A percentile compares a stretch with the other conserved stretches of the same genome.
Evolutionary conservation across 805 yeast species (phyloP).

Genomic region (Metschnikowia cerradonensis): DNA sequence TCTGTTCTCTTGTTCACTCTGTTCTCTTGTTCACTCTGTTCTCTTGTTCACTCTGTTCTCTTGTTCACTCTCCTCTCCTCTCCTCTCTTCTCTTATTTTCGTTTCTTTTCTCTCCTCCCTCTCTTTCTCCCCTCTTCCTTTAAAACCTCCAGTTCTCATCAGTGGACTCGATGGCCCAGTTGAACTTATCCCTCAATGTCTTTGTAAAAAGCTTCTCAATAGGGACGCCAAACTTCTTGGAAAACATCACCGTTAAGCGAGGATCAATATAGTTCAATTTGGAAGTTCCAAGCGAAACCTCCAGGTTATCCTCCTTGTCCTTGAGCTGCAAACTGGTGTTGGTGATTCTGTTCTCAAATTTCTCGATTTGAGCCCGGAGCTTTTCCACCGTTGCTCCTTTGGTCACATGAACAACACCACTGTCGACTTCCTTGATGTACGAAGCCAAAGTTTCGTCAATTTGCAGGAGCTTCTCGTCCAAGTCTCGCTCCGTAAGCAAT

Average conservation of each 20-base stretch:
- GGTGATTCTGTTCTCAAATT: constrained; percentile 64
- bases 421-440: constrained; percentile 54
- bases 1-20: too few species aligned
- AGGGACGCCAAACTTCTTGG: constrained; percentile 83
- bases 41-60: too few species aligned
- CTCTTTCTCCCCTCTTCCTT: not conserved
- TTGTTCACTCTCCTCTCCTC: too few species aligned
- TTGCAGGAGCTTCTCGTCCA: constrained; percentile 55
- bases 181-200: constrained; percentile 86
- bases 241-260: constrained; percentile 80
- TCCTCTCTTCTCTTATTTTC: too few species aligned
- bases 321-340: constrained; percentile 71
- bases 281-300: constrained; percentile 88
- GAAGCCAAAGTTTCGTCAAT: constrained; percentile 49
- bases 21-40: too few species aligned
- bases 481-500: constrained; percentile 48
- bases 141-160: constrained; percentile 86
- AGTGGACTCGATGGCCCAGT: constrained; percentile 92
- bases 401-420: constrained; percentile 56
- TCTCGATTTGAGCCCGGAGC: constrained; percentile 64
- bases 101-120: too few species aligned
- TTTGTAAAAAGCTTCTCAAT: constrained; percentile 89
- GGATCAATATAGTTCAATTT: constrained; percentile 96
- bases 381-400: constrained; percentile 58
- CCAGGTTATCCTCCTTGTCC: constrained; percentile 91